These are phyloP conservation scores for Lactuca sativa DNA, from an alignment of 129 eudicot species.

Conservation along the genomic window DNA sequence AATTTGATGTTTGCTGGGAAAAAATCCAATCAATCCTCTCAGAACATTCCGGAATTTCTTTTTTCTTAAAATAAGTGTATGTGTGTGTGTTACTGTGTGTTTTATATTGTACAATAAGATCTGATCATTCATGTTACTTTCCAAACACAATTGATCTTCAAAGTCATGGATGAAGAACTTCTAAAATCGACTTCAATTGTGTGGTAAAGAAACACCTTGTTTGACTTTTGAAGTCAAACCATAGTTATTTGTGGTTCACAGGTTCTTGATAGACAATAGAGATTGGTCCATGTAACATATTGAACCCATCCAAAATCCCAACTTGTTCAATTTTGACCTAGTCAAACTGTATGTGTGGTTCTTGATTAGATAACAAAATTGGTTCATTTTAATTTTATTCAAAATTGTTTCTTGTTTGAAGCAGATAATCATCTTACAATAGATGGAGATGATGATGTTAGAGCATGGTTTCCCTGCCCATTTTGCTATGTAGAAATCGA, in stretches of 20 bases:
- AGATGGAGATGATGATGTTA: conserved; percentile 72
- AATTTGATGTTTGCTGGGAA: neutral
- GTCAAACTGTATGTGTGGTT: conserved; percentile 20
- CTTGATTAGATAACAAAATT: conserved; percentile 8
- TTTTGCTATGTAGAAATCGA: conserved; percentile 85
- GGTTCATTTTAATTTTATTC: conserved; percentile 7
- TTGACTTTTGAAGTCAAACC: conserved; percentile 28
- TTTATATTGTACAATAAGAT: conserved; percentile 25
- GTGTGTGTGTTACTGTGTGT: conserved; percentile 26
- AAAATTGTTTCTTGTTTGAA: conserved; percentile 20
- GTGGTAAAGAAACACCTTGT: neutral
- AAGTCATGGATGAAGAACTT: conserved; percentile 8
- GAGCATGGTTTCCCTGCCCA: conserved; percentile 92
- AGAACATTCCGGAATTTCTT: conserved; percentile 14
- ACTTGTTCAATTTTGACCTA: neutral
- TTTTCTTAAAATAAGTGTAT: neutral
- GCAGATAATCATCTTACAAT: conserved; percentile 41
- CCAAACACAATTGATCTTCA: conserved; percentile 6
- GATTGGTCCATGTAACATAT: neutral
- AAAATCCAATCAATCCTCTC: conserved; percentile 20
- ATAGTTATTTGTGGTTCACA: conserved; percentile 15
- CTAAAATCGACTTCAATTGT: neutral
- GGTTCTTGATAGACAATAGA: conserved; percentile 23
- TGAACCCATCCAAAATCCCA: neutral
- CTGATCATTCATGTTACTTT: conserved; percentile 24